phyloP scores from a whole-genome alignment of 208 protist genomes.

The Leishmania braziliensis region DNA sequence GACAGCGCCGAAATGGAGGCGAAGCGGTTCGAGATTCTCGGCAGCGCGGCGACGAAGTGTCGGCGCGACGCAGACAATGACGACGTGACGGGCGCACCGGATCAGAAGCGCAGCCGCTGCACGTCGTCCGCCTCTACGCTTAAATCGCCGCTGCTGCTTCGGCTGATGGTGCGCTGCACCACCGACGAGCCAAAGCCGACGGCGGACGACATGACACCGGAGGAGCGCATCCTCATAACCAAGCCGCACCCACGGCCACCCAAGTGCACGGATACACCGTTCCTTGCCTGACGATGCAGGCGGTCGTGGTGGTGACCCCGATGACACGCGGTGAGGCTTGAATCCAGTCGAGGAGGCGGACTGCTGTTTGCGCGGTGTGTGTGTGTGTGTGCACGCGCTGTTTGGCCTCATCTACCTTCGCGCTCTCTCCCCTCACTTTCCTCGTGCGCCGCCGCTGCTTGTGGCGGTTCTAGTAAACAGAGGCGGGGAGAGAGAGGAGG shows the following conservation, averaged over 20 bases:
- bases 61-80: conserved; percentile 17
- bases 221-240: conserved; percentile 57
- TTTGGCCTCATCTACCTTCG: background rate
- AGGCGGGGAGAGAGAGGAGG: background rate
- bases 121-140: conserved; percentile 39
- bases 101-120: background rate
- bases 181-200: conserved; percentile 68
- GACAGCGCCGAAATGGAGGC: conserved; percentile 38
- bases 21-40: conserved; percentile 64
- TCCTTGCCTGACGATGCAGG: conserved; percentile 39
- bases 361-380: background rate
- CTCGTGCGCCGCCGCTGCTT: background rate
- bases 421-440: background rate
- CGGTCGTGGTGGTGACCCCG: background rate
- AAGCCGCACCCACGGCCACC: conserved; percentile 80
- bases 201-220: conserved; percentile 26
- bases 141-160: conserved; percentile 64
- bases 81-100: background rate
- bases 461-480: background rate
- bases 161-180: conserved; percentile 70
- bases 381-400: background rate
- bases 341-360: background rate
- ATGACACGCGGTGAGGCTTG: background rate
- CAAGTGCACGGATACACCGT: conserved; percentile 83
- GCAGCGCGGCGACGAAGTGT: conserved; percentile 51